Evolutionary conservation across 2,329 filamentous ascomycete genomes (phyloP).

Genomic region (Paraphaeosphaeria sporulosa): DNA sequence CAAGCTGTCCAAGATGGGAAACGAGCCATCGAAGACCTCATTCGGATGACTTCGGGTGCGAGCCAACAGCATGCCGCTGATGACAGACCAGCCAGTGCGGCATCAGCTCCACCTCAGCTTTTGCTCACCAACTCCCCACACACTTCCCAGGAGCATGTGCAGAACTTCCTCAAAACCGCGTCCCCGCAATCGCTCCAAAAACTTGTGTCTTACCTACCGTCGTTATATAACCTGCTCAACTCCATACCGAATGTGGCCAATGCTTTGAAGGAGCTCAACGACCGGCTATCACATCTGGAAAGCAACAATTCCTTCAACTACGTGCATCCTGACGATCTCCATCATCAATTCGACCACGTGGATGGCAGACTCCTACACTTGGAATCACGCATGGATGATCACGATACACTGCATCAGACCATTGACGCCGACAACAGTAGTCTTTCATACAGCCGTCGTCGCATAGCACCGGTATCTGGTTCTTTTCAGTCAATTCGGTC

Average conservation of each 20-base stretch:
- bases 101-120: slow-evolving; percentile 32
- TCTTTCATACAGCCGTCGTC: slow-evolving; percentile 35
- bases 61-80: slow-evolving; percentile 26
- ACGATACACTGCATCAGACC: slow-evolving; percentile 45
- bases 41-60: slow-evolving; percentile 32
- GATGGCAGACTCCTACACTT: slow-evolving; percentile 75
- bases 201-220: slow-evolving; percentile 45
- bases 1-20: slow-evolving; percentile 47
- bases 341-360: slow-evolving; percentile 70
- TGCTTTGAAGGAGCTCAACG: slow-evolving; percentile 67
- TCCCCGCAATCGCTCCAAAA: slow-evolving; percentile 44
- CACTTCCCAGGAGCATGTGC: slow-evolving; percentile 41
- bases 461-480: slow-evolving; percentile 39
- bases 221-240: slow-evolving; percentile 46
- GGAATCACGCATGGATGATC: slow-evolving; percentile 61
- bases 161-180: slow-evolving; percentile 38
- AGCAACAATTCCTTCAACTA: slow-evolving; percentile 73
- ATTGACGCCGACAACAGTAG: slow-evolving; percentile 41
- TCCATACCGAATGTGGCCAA: slow-evolving; percentile 52
- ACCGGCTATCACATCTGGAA: slow-evolving; percentile 73
- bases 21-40: slow-evolving; percentile 40
- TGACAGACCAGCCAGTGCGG: slow-evolving; percentile 24
- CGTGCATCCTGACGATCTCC: slow-evolving; percentile 71
- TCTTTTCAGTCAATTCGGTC: slow-evolving; percentile 54
- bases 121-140: slow-evolving; percentile 33